Evolutionary conservation across 257 asterid genomes (phyloP).

Genomic region (Rhazya stricta): DNA sequence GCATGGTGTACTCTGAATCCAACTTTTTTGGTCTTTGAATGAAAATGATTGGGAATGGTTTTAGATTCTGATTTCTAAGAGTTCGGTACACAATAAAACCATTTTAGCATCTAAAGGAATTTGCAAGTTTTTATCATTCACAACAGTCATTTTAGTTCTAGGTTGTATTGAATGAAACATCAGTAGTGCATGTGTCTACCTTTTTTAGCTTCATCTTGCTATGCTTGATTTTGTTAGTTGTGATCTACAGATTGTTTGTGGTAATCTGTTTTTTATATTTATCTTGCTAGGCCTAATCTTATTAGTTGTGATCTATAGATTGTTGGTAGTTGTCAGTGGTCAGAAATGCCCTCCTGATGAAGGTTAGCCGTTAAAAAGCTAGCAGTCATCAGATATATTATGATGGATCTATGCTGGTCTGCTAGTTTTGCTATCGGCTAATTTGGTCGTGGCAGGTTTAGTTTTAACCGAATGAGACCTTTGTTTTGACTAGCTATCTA

Average conservation of each 20-base stretch:
- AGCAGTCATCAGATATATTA: too few relatives aligned
- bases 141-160: background rate
- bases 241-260: too few relatives aligned
- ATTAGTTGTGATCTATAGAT: conserved; percentile 40
- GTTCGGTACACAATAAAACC: background rate
- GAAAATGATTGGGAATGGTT: background rate
- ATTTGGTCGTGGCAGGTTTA: too few relatives aligned
- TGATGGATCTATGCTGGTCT: too few relatives aligned
- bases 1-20: background rate
- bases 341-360: too few relatives aligned
- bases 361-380: too few relatives aligned
- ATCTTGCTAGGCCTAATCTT: background rate
- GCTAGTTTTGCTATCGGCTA: too few relatives aligned
- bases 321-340: conserved; percentile 64
- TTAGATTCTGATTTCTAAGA: background rate
- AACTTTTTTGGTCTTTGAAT: background rate
- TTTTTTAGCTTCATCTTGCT: too few relatives aligned
- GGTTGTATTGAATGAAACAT: background rate
- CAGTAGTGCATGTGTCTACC: background rate
- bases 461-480: too few relatives aligned
- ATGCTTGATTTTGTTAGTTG: too few relatives aligned
- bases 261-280: too few relatives aligned
- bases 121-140: background rate
- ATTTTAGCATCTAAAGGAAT: background rate
- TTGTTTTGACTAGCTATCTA: too few relatives aligned